Evolutionary conservation across 2,329 filamentous ascomycete species (phyloP).

Genomic region (Fusarium sp.): DNA sequence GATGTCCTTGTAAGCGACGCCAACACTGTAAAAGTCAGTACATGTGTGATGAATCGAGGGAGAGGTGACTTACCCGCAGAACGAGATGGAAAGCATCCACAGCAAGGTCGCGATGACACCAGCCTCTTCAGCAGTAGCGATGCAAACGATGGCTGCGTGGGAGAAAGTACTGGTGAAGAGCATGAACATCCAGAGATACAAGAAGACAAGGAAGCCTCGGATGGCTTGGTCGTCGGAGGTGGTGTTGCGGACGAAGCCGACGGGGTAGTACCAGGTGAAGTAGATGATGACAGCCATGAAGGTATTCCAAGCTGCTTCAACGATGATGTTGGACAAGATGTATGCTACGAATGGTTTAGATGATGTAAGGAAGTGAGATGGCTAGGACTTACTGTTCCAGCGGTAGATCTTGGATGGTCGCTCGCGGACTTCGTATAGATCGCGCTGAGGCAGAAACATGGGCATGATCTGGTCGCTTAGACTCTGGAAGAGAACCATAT

Average conservation of each 20-base stretch:
- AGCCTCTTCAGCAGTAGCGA: conserved; percentile 37
- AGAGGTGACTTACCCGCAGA: conserved; percentile 49
- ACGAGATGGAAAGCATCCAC: conserved; percentile 42
- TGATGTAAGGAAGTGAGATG: fast-evolving
- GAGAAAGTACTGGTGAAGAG: conserved; percentile 44
- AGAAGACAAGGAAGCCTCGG: conserved; percentile 42
- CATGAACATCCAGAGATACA: conserved; percentile 42
- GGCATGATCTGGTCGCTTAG: conserved; percentile 75
- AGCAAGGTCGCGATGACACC: conserved; percentile 53
- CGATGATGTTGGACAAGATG: conserved; percentile 39
- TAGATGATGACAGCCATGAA: conserved; percentile 40
- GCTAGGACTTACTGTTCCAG: conserved; percentile 38
- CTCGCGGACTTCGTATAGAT: conserved; percentile 75
- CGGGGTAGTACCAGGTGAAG: conserved; percentile 45
- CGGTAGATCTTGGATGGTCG: conserved; percentile 72
- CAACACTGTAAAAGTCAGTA: conserved; percentile 57
- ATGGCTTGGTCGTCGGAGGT: conserved; percentile 31
- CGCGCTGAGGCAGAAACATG: conserved; percentile 73
- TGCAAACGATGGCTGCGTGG: conserved; percentile 39
- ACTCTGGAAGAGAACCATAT: conserved; percentile 71
- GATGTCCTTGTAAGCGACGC: conserved; percentile 65
- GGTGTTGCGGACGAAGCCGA: conserved; percentile 43
- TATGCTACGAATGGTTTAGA: conserved; percentile 26
- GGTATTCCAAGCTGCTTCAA: conserved; percentile 40
- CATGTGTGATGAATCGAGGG: background rate